Conservation (phyloP, 768 basidiomycete species). For the Lactifluus hygrophoroides region DNA sequence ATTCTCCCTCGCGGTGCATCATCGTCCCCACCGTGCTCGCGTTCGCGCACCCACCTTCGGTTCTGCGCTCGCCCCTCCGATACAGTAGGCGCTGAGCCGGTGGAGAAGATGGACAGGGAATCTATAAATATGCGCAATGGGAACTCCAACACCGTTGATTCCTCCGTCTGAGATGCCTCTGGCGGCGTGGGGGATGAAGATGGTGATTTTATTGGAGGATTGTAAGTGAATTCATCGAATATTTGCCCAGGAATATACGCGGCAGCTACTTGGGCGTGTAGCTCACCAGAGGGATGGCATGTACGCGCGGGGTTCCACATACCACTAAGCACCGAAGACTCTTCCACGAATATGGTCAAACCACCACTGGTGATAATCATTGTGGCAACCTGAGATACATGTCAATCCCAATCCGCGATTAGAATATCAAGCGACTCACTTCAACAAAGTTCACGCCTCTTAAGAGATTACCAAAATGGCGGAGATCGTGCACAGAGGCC, state of each 20-base stretch:
- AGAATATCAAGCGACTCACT: conserved; percentile 36
- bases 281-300: neutral
- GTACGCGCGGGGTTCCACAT: conserved; percentile 20
- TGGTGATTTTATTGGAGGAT: conserved; percentile 31
- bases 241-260: conserved; percentile 72
- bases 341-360: conserved; percentile 75
- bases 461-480: conserved; percentile 69
- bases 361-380: conserved; percentile 63
- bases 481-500: conserved; percentile 72
- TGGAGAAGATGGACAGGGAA: conserved; percentile 90
- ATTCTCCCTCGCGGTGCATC: conserved; percentile 37
- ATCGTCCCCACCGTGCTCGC: conserved; percentile 37
- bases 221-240: conserved; percentile 74
- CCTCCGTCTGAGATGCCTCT: conserved; percentile 22
- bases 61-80: conserved; percentile 27
- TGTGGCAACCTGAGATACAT: conserved; percentile 50
- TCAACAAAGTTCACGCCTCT: conserved; percentile 76
- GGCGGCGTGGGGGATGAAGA: conserved; percentile 19
- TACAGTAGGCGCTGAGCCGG: conserved; percentile 35
- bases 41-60: conserved; percentile 40
- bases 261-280: conserved; percentile 43
- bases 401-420: neutral
- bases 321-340: conserved; percentile 77
- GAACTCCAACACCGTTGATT: conserved; percentile 59
- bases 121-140: conserved; percentile 79